Evolutionary conservation across 768 basidiomycete genomes (phyloP).

Genomic region (Serendipita sp.): DNA sequence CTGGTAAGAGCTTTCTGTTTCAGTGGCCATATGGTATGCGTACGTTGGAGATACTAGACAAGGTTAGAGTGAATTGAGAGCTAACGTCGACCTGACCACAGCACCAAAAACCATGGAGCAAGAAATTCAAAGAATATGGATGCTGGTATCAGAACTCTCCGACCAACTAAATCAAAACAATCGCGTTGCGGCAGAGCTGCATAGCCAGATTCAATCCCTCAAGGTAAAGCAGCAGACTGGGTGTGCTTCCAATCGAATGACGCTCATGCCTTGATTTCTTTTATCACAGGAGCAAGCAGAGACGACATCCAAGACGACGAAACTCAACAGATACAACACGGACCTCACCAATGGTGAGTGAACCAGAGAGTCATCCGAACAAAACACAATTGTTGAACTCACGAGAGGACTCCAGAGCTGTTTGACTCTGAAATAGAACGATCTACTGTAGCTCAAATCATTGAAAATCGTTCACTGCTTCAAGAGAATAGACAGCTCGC

Average conservation of each 20-base stretch:
- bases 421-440: conserved; percentile 91
- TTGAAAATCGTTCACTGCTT: conserved; percentile 83
- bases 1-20: conserved; percentile 26
- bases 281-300: not conserved
- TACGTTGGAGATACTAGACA: not conserved
- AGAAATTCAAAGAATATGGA: conserved; percentile 45
- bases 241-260: not conserved
- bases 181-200: conserved; percentile 50
- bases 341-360: conserved; percentile 8
- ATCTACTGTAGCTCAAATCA: conserved; percentile 71
- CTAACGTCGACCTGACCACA: not conserved
- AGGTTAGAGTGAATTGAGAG: not conserved
- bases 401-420: conserved; percentile 37
- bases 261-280: not conserved
- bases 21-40: conserved; percentile 15
- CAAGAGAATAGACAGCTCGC: conserved; percentile 95
- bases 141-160: conserved; percentile 64
- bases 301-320: not conserved
- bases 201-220: conserved; percentile 50
- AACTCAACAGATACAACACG: conserved; percentile 8
- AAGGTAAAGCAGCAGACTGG: conserved; percentile 37
- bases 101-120: conserved; percentile 11
- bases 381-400: not conserved
- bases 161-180: conserved; percentile 75
- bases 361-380: not conserved